phyloP scores from a whole-genome alignment of 805 yeast genomes.

The Yamadazyma phyllophila region DNA sequence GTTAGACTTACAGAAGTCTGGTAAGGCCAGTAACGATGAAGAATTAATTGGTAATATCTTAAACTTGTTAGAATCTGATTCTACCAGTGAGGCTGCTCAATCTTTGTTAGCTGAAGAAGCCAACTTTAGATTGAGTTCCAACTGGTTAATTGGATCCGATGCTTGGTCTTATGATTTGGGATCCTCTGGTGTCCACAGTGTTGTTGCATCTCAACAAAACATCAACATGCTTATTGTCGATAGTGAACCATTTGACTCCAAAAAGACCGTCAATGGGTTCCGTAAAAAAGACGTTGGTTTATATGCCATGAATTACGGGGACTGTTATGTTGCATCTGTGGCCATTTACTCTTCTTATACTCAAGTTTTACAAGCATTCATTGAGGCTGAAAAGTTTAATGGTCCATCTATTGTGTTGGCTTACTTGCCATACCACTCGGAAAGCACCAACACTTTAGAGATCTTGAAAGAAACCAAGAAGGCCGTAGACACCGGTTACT shows the following conservation, averaged over 20 bases:
- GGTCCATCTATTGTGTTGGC: slow-evolving; percentile 94
- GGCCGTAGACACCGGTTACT: slow-evolving; percentile 91
- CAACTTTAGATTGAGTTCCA: slow-evolving; percentile 31
- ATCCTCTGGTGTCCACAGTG: slow-evolving; percentile 84
- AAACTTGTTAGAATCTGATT: slow-evolving; percentile 38
- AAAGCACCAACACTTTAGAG: slow-evolving; percentile 64
- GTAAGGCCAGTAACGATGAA: slow-evolving; percentile 22
- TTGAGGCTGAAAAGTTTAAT: slow-evolving; percentile 83
- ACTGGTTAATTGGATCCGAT: slow-evolving; percentile 92
- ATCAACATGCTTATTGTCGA: slow-evolving; percentile 85
- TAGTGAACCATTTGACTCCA: slow-evolving; percentile 64
- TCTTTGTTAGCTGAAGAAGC: slow-evolving; percentile 47
- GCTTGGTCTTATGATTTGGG: slow-evolving; percentile 95
- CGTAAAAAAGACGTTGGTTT: slow-evolving; percentile 91
- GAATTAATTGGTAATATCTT: slow-evolving; percentile 30
- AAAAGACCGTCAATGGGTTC: slow-evolving; percentile 37
- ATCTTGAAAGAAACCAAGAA: slow-evolving; percentile 82
- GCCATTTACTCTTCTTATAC: slow-evolving; percentile 93
- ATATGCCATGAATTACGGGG: slow-evolving; percentile 91
- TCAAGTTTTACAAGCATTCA: slow-evolving; percentile 81
- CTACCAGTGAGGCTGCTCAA: slow-evolving; percentile 36
- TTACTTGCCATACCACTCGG: slow-evolving; percentile 72
- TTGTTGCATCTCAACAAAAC: slow-evolving; percentile 70
- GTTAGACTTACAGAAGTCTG: slow-evolving; percentile 43
- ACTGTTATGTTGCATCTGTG: slow-evolving; percentile 88